A percentile compares a stretch with the other conserved stretches of the same genome.
Evolutionary conservation across 2,329 filamentous ascomycete species (phyloP).

Genomic region (Colletotrichum sp.): DNA sequence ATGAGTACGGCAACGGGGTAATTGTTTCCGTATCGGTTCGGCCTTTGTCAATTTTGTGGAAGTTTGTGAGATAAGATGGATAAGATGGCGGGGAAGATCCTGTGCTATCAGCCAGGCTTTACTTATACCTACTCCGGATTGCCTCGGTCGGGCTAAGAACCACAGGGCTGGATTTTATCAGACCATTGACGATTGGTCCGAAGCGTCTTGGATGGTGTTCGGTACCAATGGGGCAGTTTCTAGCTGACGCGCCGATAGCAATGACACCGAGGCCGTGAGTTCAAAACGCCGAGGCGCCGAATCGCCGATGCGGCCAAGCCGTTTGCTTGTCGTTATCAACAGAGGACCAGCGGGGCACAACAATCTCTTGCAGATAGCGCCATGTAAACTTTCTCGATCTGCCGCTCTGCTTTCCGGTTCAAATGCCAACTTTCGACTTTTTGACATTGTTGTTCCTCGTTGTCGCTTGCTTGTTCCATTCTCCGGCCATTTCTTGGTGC

Average conservation of each 20-base stretch:
- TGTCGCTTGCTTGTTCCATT: background rate
- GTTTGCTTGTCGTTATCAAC: background rate
- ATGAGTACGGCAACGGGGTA: background rate
- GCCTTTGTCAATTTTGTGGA: background rate
- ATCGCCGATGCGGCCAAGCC: background rate
- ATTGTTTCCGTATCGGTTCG: background rate
- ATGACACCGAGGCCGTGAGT: background rate
- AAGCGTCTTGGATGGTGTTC: background rate
- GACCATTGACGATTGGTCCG: background rate
- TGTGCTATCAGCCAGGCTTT: background rate
- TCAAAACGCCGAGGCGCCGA: background rate
- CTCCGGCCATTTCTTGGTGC: background rate
- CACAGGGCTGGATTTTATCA: background rate
- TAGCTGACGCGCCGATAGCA: background rate
- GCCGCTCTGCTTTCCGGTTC: background rate
- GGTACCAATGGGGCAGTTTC: background rate
- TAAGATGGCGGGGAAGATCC: background rate
- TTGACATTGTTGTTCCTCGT: background rate
- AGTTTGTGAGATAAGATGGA: background rate
- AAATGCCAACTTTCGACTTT: background rate
- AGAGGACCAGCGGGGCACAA: background rate
- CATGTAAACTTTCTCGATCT: background rate
- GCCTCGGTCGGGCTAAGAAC: background rate
- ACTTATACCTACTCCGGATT: background rate
- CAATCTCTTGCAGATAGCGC: background rate